A percentile compares a stretch with the other conserved stretches of the same genome.
Evolutionary conservation across 2,329 filamentous ascomycete genomes (phyloP).

Genomic region (Colletotrichum tropicale): DNA sequence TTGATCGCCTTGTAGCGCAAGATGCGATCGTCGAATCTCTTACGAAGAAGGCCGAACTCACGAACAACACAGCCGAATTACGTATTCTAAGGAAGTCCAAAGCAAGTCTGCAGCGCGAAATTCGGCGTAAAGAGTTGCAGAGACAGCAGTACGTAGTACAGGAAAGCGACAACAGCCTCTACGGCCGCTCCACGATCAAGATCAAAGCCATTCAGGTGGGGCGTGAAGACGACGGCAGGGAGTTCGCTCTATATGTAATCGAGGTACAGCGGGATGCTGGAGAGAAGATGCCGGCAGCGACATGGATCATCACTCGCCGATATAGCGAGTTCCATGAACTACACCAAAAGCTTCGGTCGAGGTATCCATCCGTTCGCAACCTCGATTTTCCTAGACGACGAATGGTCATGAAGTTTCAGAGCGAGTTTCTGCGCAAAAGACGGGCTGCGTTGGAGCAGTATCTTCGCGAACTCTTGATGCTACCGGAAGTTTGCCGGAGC

Average conservation of each 20-base stretch:
- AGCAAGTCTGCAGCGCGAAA: constrained; percentile 89
- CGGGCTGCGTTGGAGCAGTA: constrained; percentile 85
- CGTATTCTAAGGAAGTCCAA: constrained; percentile 93
- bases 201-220: constrained; percentile 95
- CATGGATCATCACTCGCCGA: constrained; percentile 88
- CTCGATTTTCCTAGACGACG: constrained; percentile 92
- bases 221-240: constrained; percentile 87
- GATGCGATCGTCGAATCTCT: constrained; percentile 91
- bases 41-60: constrained; percentile 92
- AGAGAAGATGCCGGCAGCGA: constrained; percentile 95
- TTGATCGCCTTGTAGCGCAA: constrained; percentile 86
- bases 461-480: constrained; percentile 77
- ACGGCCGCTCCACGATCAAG: constrained; percentile 85
- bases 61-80: constrained; percentile 93
- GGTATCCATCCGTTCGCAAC: constrained; percentile 86
- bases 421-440: constrained; percentile 91
- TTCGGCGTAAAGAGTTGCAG: constrained; percentile 92
- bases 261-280: constrained; percentile 90
- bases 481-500: constrained; percentile 94
- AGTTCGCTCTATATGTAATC: constrained; percentile 91
- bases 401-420: constrained; percentile 95
- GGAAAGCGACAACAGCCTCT: constrained; percentile 96
- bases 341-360: constrained; percentile 83
- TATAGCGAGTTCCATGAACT: constrained; percentile 98
- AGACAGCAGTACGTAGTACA: constrained; percentile 96